These are phyloP conservation scores for Glycine latifolia DNA, from an alignment of 306 rosid species.

Conservation along the genomic window DNA sequence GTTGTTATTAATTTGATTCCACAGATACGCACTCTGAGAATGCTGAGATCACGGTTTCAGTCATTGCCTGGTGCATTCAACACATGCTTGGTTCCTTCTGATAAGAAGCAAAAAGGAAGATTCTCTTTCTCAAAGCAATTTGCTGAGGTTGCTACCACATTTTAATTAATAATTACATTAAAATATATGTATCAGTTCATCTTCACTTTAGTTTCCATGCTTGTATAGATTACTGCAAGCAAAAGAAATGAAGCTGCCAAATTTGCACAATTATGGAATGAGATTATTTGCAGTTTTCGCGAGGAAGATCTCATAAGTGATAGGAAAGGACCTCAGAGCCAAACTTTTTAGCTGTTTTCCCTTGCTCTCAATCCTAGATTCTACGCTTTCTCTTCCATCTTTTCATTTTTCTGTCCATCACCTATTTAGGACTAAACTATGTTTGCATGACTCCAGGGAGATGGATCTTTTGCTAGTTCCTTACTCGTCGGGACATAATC, in stretches of 20 bases:
- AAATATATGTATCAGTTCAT: slow-evolving; percentile 20
- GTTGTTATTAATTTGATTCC: slow-evolving; percentile 39
- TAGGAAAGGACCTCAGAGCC: slow-evolving; percentile 68
- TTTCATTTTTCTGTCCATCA: slow-evolving; percentile 31
- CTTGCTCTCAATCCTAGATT: slow-evolving; percentile 39
- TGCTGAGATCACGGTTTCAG: slow-evolving; percentile 93
- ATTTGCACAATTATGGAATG: slow-evolving; percentile 97
- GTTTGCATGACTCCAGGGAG: slow-evolving; percentile 75
- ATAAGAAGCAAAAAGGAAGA: slow-evolving; percentile 69
- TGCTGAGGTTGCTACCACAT: slow-evolving; percentile 69
- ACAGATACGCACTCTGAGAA: slow-evolving; percentile 89
- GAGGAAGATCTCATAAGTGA: slow-evolving; percentile 96
- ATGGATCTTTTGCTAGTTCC: slow-evolving; percentile 95
- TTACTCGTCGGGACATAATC: slow-evolving; percentile 79
- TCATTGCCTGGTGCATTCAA: slow-evolving; percentile 95
- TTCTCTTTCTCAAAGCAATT: slow-evolving; percentile 79
- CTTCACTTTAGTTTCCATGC: slow-evolving; percentile 46
- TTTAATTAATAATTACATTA: slow-evolving; percentile 38
- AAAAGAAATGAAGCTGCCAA: slow-evolving; percentile 97
- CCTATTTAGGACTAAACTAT: slow-evolving; percentile 46
- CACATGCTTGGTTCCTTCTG: slow-evolving; percentile 87
- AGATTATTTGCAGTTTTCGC: slow-evolving; percentile 93
- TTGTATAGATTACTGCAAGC: slow-evolving; percentile 73
- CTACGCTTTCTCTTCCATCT: slow-evolving; percentile 38
- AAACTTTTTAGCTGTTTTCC: slow-evolving; percentile 37